Base-by-base conservation (phyloP, 1,284 basidiomycete species). In the Ceratobasidium sp. region DNA sequence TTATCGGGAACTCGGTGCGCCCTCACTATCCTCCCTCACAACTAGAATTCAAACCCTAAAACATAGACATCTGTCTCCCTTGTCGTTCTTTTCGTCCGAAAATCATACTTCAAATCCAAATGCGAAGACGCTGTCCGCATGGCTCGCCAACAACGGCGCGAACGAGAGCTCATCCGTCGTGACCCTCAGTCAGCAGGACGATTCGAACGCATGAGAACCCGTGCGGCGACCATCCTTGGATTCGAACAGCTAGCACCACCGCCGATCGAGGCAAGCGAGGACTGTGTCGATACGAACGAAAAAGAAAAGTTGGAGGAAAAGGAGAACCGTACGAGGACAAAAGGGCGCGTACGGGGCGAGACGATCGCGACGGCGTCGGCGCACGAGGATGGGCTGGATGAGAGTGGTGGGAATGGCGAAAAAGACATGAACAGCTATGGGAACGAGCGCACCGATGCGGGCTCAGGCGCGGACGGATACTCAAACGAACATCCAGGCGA, bases 1-100 rank as follows among this genome's bases (percentile, higher is more conserved):
- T 71, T 27, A 71, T 71, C 22, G 68, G 68, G 1, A 71, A 71
- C 68, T 71, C 68, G 68, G 68, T 71, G 49, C 56, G 56, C 27
- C 64, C 41, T 56, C 53, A 1, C 24, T 41, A 48, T 13, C 41
- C n/a, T 48, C 2, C 11, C 46, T 1, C 24, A 1, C 14, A 13
- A 24, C 34, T 8, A 13, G 5, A 4, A 5, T 19, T 27, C 22
- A 29, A 48, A 39, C 39, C 1, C 24, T 24, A 9, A 39, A 27
- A 14, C 24, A 24, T 43, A 71, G 68, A 71, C 68, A 11, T 71
- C 68, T 13, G 19, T 71, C 3, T 71, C 68, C 8, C 46, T 71
- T 16, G 54, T 71, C 27, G 68, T 71, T 1, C 56, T 71, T 1
- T 34, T 49, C 29, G 68, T 71, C 24, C 68, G 68, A 2, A 71